These are phyloP conservation scores for Talaromyces atroroseus DNA, from an alignment of 2,329 filamentous ascomycete genomes.

Conservation along the genomic window DNA sequence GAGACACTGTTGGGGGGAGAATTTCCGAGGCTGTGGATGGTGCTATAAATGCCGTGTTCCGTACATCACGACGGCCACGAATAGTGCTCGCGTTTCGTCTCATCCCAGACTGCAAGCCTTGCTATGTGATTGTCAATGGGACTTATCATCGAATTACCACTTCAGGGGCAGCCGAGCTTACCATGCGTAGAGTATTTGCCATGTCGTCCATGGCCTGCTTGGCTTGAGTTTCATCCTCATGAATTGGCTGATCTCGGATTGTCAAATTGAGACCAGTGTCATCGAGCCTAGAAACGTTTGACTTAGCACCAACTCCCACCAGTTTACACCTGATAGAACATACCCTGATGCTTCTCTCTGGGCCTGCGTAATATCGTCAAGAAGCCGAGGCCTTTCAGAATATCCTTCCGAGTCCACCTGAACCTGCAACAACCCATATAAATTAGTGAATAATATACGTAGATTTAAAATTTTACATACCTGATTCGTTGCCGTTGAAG, in stretches of 20 bases:
- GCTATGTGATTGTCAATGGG: conserved; percentile 20
- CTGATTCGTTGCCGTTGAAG: not conserved
- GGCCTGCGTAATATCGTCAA: conserved; percentile 41
- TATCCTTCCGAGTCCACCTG: conserved; percentile 38
- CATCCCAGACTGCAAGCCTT: conserved; percentile 48
- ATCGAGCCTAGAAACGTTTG: conserved; percentile 27
- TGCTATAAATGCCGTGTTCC: conserved; percentile 59
- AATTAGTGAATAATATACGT: not conserved
- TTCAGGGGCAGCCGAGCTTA: conserved; percentile 15
- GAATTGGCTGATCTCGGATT: conserved; percentile 46
- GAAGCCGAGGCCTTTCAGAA: conserved; percentile 34
- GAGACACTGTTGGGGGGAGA: conserved; percentile 15
- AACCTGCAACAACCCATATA: conserved; percentile 19
- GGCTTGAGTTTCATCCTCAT: conserved; percentile 46
- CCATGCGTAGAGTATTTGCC: conserved; percentile 44
- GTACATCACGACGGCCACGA: conserved; percentile 81
- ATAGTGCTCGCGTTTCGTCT: conserved; percentile 69
- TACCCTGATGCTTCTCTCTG: conserved; percentile 42
- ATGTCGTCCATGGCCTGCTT: conserved; percentile 44
- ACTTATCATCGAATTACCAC: conserved; percentile 16
- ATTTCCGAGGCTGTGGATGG: conserved; percentile 20
- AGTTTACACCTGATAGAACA: not conserved
- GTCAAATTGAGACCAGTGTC: conserved; percentile 43
- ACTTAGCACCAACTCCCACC: not conserved
- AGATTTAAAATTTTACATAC: not conserved